Evolutionary conservation across 2,329 filamentous ascomycete species (phyloP).

Genomic region (Diaporthe sp.): DNA sequence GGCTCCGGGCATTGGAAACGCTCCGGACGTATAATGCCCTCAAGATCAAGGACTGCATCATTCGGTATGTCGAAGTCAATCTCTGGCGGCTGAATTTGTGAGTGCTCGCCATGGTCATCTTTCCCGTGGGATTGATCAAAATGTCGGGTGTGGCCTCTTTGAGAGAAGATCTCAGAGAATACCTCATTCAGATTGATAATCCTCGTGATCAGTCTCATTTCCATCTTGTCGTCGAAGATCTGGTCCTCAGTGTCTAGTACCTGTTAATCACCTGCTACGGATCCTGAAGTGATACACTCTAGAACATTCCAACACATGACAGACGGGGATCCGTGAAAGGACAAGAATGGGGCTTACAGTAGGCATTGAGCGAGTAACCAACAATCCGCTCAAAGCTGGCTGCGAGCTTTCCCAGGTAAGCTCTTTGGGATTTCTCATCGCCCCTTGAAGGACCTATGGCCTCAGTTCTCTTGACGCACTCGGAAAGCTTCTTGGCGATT

Average conservation of each 20-base stretch:
- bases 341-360: conserved; percentile 43
- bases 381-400: conserved; percentile 48
- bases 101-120: conserved; percentile 40
- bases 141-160: conserved; percentile 47
- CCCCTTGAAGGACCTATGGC: conserved; percentile 50
- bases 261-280: too few relatives aligned
- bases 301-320: too few relatives aligned
- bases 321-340: too few relatives aligned
- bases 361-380: conserved; percentile 50
- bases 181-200: conserved; percentile 54
- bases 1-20: conserved; percentile 42
- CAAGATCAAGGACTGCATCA: conserved; percentile 43
- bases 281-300: too few relatives aligned
- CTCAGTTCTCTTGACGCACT: conserved; percentile 41
- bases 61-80: conserved; percentile 27
- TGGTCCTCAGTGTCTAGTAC: conserved; percentile 45
- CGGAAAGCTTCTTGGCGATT: conserved; percentile 41
- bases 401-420: conserved; percentile 52
- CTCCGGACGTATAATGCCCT: conserved; percentile 48
- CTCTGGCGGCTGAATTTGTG: not conserved
- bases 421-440: conserved; percentile 50
- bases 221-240: conserved; percentile 46
- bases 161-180: conserved; percentile 50
- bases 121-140: conserved; percentile 40
- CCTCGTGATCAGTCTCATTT: conserved; percentile 54